Conservation (phyloP, 164 flowering plant species). For the Magnolia sinica region DNA sequence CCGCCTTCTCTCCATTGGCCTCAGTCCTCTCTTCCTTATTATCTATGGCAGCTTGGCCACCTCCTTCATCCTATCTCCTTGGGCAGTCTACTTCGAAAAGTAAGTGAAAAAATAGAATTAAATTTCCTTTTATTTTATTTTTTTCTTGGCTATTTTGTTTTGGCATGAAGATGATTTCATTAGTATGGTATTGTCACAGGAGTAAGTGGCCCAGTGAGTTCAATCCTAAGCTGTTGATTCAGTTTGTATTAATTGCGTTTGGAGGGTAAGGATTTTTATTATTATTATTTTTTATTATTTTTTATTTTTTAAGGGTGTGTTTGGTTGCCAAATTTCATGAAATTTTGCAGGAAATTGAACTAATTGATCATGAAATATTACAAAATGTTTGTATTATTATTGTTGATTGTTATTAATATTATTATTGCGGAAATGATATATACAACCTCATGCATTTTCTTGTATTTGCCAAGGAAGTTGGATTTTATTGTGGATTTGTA, state of each 20-base stretch:
- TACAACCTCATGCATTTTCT: too few species aligned
- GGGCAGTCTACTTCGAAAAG: constrained; percentile 29
- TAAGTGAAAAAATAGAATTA: neutral
- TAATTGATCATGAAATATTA: neutral
- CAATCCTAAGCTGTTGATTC: constrained; percentile 38
- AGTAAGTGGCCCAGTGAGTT: constrained; percentile 57
- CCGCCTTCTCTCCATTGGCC: constrained; percentile 22
- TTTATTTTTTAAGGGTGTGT: neutral
- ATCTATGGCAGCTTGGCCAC: constrained; percentile 21
- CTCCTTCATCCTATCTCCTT: constrained; percentile 21
- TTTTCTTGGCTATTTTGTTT: neutral
- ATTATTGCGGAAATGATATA: too few species aligned
- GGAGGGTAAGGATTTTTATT: constrained; percentile 47
- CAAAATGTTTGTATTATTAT: too few species aligned
- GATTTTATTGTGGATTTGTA: neutral
- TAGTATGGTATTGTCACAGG: constrained; percentile 33
- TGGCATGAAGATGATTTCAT: neutral
- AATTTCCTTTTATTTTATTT: neutral
- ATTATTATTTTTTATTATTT: neutral
- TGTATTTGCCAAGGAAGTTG: neutral
- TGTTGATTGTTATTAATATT: too few species aligned
- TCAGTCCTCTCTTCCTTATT: constrained; percentile 22
- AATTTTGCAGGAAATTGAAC: neutral
- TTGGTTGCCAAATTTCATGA: neutral
- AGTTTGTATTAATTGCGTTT: constrained; percentile 54